These are phyloP conservation scores for Nothophoma quercina DNA, from an alignment of 2,329 filamentous ascomycete genomes.

Conservation along the genomic window DNA sequence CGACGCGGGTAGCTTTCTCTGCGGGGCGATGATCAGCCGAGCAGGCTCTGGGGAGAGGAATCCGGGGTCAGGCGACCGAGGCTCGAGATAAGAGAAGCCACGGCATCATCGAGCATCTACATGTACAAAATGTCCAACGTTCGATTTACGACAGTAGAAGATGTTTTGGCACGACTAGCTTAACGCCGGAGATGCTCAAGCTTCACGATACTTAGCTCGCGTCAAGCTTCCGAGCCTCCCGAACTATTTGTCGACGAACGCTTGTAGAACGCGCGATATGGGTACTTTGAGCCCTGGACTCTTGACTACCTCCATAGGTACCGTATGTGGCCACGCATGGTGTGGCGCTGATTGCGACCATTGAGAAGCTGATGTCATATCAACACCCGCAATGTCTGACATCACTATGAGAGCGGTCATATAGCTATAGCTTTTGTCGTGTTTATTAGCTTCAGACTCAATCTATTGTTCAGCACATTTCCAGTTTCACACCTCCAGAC, in stretches of 20 bases:
- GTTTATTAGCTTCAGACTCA: too few relatives aligned
- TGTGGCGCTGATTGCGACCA: slow-evolving; percentile 1
- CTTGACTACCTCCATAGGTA: neutral
- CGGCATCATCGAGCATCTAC: neutral
- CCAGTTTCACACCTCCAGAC: neutral
- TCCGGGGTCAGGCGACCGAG: neutral
- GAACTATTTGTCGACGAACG: neutral
- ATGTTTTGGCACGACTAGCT: neutral
- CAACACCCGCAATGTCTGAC: neutral
- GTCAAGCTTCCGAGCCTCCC: neutral
- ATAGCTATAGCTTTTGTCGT: too few relatives aligned
- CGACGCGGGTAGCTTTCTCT: neutral
- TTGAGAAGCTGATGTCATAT: slow-evolving; percentile 6
- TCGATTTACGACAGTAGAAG: neutral
- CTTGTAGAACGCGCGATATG: neutral
- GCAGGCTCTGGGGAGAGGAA: slow-evolving; percentile 9
- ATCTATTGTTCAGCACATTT: too few relatives aligned
- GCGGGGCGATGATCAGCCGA: slow-evolving; percentile 26
- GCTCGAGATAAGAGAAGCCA: neutral
- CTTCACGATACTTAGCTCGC: neutral
- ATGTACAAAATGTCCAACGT: neutral
- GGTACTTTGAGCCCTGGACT: neutral
- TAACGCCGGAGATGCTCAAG: neutral
- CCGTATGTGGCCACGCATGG: neutral
- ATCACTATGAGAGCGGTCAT: slow-evolving; percentile 4